Evolutionary conservation across 73 alveolate genomes (phyloP), one percentile per base, ranked within the genome.

Genomic region (Paramecium bursaria): DNA sequence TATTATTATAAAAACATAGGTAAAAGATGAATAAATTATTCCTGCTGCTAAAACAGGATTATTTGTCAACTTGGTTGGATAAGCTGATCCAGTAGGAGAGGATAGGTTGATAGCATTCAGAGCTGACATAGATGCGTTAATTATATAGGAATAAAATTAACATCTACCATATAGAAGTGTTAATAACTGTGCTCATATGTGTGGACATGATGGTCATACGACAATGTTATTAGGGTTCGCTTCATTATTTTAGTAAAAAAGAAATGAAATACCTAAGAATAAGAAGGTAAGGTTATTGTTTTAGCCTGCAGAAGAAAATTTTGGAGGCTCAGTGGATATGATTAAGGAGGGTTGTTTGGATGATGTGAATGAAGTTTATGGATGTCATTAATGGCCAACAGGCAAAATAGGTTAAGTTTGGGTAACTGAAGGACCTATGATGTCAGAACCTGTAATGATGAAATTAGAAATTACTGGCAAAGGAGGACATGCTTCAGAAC

Each of bases 121-220:
- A 46, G 95, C 95, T 0, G 95, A 89, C 60, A 86, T 86, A 39
- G 95, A 89, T 86, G 95, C 92, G 1, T n/a, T 89, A 13, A 13
- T 27, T 14, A 86, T 89, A 90, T 61, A 75, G n/a, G 95, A 89
- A 48, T 79, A 49, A 4, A 86, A 87, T 23, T 86, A 57, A n/a
- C 75, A 86, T 46, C 21, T 86, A 4, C 92, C 88, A 22, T 89
- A 89, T 47, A 44, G 85, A 47, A 75, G 92, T 46, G 54, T 85
- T 14, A 89, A 88, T 26, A 87, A 86, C 6, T 50, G 76, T 75
- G 95, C 95, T 30, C 95, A 89, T 60, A 89, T 89, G 95, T 89
- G 95, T 31, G 95, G 95, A 11, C 95, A 89, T 75, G 95, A 89
- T 89, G 95, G 95, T 6, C 95, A 89, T 73, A 85, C 86, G 22